Percentiles rank a stretch among this genome's conserved stretches.
Evolutionary conservation across 2,329 filamentous ascomycete genomes (phyloP).

Genomic region (Cercospora canescens): DNA sequence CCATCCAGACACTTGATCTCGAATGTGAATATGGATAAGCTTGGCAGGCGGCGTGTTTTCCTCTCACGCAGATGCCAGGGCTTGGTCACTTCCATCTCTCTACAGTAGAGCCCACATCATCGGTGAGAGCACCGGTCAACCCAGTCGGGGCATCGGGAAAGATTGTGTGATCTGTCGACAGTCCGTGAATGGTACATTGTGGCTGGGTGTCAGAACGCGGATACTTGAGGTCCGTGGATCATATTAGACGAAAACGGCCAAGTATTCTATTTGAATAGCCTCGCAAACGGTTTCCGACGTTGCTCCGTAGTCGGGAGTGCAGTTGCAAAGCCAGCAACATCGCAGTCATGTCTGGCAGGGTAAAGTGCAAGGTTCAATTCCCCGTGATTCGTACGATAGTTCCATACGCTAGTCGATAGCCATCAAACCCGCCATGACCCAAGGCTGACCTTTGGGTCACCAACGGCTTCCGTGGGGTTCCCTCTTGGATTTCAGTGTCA

Average conservation of each 20-base stretch:
- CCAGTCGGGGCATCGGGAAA: too few species aligned
- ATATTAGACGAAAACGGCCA: background rate
- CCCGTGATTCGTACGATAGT: background rate
- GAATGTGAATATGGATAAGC: background rate
- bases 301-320: background rate
- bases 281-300: too few species aligned
- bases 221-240: background rate
- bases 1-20: background rate
- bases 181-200: background rate
- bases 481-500: too few species aligned
- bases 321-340: background rate
- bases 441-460: too few species aligned
- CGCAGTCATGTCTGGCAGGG: background rate
- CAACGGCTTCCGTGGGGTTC: too few species aligned
- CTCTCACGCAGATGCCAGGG: background rate
- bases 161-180: too few species aligned
- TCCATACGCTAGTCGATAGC: background rate
- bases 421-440: too few species aligned
- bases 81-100: background rate
- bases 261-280: background rate
- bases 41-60: background rate
- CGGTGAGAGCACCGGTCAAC: background rate
- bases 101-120: background rate
- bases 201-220: background rate
- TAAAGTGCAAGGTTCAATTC: too few species aligned